Evolutionary conservation across 2,329 filamentous ascomycete genomes (phyloP).

Genomic region (Aureobasidium sp.): DNA sequence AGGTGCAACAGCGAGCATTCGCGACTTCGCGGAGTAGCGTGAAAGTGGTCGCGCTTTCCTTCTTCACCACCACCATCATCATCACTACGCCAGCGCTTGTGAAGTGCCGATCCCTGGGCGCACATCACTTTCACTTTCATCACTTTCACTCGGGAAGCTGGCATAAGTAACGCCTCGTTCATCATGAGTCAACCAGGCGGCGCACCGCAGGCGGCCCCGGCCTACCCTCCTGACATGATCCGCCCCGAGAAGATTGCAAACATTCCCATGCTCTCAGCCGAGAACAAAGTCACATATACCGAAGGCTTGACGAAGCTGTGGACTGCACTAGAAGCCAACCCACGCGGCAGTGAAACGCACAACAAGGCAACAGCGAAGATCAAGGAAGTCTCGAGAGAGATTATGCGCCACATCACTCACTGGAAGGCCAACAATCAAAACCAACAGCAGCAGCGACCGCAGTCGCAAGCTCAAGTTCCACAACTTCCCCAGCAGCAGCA

Average conservation of each 20-base stretch:
- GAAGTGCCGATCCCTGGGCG: neutral
- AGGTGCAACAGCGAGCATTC: neutral
- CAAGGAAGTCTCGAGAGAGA: constrained; percentile 20
- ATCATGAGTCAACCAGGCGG: constrained; percentile 10
- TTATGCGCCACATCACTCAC: constrained; percentile 14
- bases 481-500: constrained; percentile 12
- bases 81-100: neutral
- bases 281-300: constrained; percentile 12
- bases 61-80: neutral
- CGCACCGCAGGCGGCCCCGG: neutral
- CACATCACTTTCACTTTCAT: neutral
- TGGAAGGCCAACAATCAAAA: constrained; percentile 14
- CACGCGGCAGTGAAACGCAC: constrained; percentile 15
- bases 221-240: constrained; percentile 17
- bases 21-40: neutral
- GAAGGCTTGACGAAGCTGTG: constrained; percentile 18
- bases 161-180: neutral
- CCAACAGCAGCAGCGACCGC: constrained; percentile 1
- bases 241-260: constrained; percentile 17
- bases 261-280: constrained; percentile 18
- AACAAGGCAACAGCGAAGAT: constrained; percentile 19
- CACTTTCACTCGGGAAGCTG: neutral
- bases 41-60: constrained; percentile 6
- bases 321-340: constrained; percentile 16
- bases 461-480: constrained; percentile 7